Evolutionary conservation across 139 green algal species (phyloP), one percentile per base, ranked within the genome.

Genomic region (Edaphochlamys debaryana): DNA sequence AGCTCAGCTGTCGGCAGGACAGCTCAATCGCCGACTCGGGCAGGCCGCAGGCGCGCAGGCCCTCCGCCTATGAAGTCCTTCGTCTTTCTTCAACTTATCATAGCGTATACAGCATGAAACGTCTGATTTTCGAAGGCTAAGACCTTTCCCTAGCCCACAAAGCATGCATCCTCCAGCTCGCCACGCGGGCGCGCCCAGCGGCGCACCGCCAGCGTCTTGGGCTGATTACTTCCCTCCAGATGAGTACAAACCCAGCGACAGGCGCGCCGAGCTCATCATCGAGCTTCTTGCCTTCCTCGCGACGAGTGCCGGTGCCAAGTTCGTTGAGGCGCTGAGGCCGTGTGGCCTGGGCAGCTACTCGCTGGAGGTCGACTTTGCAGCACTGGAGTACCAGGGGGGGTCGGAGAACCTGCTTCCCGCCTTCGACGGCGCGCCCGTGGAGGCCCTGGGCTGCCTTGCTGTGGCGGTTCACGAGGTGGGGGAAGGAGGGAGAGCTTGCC

Each of bases 391-490:
- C 45, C 23, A 42, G 6, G 84, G 41, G 11, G 66, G 79, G 20
- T 86, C 82, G 41, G 38, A 54, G 6, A 89, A 96, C 68, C 77
- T 96, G n/a, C 72, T 50, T 1, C 85, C 85, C 0, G 93, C 93
- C 1, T 48, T 96, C 50, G 73, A 90, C 17, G 58, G 87, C 34
- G 86, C 92, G 42, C 92, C 93, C 5, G 42, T 80, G 15, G 93
- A 94, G 67, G 93, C 72, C 5, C 68, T 96, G 27, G 64, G 63
- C 4, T 96, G 93, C 69, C 50, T 96, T 0, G 63, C 62, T 0
- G 88, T 87, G 27, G 93, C 93, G 11, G 85, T 77, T 1, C 88
- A 93, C 41, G 87, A 95, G 87, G 93, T 91, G 36, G 23, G 69
- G n/a, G n/a, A n/a, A n/a, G n/a, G n/a, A n/a, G n/a, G n/a, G n/a